phyloP scores from a whole-genome alignment of 2,329 filamentous ascomycete genomes.

The Colletotrichum tofieldiae region DNA sequence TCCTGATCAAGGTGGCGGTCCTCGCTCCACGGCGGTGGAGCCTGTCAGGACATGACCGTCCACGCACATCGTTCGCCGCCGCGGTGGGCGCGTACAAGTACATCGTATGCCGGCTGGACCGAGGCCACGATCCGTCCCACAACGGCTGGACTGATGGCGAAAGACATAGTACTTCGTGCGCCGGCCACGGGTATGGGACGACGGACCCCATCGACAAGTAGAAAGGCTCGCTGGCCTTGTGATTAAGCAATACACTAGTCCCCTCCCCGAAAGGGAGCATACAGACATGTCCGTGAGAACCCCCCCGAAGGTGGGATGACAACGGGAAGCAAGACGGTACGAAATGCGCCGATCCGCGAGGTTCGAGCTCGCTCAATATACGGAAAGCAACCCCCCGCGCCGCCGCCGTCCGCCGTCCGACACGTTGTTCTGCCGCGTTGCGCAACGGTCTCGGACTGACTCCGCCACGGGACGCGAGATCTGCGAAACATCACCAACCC shows the following conservation, averaged over 20 bases:
- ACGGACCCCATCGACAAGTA: background rate
- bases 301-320: background rate
- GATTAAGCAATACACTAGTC: slow-evolving; percentile 28
- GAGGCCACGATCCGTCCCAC: background rate
- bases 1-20: background rate
- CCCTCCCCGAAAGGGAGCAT: background rate
- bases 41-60: background rate
- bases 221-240: slow-evolving; percentile 12
- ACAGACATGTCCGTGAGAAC: background rate
- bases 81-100: background rate
- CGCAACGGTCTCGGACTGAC: background rate
- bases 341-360: background rate
- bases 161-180: background rate
- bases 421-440: background rate
- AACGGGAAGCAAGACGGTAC: background rate
- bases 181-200: background rate
- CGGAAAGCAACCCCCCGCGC: background rate
- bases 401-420: background rate
- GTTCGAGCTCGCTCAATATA: background rate
- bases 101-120: background rate
- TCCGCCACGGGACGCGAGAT: background rate
- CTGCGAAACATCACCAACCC: background rate
- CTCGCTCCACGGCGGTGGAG: background rate
- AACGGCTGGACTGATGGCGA: background rate
- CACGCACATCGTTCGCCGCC: background rate